Percentiles rank a stretch among this genome's conserved stretches.
Evolutionary conservation across 192 early-diverging fungal genomes (phyloP).

Genomic region (Piromyces sp.): DNA sequence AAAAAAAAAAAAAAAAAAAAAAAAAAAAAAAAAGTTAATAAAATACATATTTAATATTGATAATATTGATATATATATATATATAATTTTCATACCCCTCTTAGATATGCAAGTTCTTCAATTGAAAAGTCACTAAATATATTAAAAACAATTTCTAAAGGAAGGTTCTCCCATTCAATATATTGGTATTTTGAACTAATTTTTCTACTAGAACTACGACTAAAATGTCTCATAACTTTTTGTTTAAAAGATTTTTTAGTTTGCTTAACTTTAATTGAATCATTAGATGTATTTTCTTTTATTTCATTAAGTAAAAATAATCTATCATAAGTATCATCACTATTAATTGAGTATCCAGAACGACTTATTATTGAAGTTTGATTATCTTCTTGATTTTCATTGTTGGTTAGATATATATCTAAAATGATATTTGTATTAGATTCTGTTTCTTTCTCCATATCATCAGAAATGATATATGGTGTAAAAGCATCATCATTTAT

Average conservation of each 20-base stretch:
- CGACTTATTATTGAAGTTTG: too few relatives aligned
- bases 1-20: too few relatives aligned
- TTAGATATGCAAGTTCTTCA: neutral
- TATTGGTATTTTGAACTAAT: neutral
- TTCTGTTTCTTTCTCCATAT: too few relatives aligned
- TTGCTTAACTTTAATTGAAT: neutral
- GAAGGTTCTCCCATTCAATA: neutral
- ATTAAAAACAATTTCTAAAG: neutral
- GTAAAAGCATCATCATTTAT: neutral
- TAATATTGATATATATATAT: too few relatives aligned
- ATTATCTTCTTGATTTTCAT: neutral
- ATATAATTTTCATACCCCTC: neutral
- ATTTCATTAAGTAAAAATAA: neutral
- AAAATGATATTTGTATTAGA: too few relatives aligned
- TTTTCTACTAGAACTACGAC: neutral
- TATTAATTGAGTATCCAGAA: neutral
- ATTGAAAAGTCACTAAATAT: neutral
- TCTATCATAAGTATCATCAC: neutral
- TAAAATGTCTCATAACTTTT: neutral
- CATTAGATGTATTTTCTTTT: neutral
- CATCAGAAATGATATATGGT: neutral
- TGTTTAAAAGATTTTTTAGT: neutral
- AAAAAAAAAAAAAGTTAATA: too few relatives aligned
- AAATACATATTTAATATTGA: too few relatives aligned
- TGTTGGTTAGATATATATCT: too few relatives aligned